Evolutionary conservation across 192 early-diverging fungal species (phyloP).

Genomic region (Gaertneriomyces semiglobifer): DNA sequence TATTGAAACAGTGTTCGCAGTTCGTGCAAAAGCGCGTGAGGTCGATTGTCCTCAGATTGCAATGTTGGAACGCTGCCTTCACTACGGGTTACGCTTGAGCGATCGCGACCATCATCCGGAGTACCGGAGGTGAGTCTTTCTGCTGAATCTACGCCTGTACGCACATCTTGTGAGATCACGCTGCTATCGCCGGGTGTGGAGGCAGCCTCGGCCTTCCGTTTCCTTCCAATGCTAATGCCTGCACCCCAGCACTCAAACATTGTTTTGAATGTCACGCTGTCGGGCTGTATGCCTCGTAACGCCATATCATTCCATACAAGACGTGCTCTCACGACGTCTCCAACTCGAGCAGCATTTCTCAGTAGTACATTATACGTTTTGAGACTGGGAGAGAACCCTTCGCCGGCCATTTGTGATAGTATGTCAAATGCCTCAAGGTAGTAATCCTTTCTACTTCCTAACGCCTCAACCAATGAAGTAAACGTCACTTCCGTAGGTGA

Average conservation of each 20-base stretch:
- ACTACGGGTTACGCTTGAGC: too few species aligned
- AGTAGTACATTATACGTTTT: slow-evolving; percentile 82
- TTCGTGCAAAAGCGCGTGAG: too few species aligned
- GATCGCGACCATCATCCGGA: too few species aligned
- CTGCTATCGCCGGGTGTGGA: too few species aligned
- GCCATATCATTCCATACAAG: slow-evolving; percentile 47
- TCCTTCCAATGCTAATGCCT: slow-evolving; percentile 11
- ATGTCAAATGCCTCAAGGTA: slow-evolving; percentile 78
- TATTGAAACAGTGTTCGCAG: too few species aligned
- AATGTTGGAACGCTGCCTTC: too few species aligned
- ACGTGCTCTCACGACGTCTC: slow-evolving; percentile 69
- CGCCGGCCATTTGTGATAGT: slow-evolving; percentile 76
- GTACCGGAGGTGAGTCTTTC: too few species aligned
- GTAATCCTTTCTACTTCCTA: slow-evolving; percentile 73
- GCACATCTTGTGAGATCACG: too few species aligned
- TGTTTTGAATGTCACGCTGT: slow-evolving; percentile 6
- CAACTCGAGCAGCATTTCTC: slow-evolving; percentile 66
- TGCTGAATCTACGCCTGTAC: too few species aligned
- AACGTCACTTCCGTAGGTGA: slow-evolving; percentile 80
- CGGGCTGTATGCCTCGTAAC: background rate
- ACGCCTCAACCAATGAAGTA: slow-evolving; percentile 84
- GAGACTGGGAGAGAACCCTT: slow-evolving; percentile 77
- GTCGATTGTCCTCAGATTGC: too few species aligned
- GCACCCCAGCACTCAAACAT: slow-evolving; percentile 18
- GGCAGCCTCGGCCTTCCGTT: background rate